phyloP scores from a whole-genome alignment of 1,139 yeast species.

The Yamadazyma oceani region DNA sequence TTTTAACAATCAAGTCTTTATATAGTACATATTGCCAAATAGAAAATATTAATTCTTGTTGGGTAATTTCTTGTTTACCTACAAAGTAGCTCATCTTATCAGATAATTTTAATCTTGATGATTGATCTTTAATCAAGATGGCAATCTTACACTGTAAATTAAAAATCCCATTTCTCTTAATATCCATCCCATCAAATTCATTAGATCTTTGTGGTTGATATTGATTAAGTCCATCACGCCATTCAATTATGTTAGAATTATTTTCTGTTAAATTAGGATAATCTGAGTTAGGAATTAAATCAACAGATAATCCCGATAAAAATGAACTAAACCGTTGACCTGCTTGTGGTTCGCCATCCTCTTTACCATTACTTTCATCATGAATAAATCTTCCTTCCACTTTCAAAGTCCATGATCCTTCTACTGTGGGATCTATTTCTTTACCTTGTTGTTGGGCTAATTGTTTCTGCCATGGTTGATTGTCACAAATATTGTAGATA shows the following conservation, averaged over 20 bases:
- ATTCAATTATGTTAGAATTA: constrained; percentile 40
- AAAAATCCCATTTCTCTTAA: constrained; percentile 72
- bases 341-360: constrained; percentile 15
- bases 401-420: constrained; percentile 79
- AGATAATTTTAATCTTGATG: constrained; percentile 56
- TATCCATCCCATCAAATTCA: constrained; percentile 83
- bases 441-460: constrained; percentile 26
- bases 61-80: constrained; percentile 77
- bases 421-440: constrained; percentile 25
- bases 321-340: constrained; percentile 64
- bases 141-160: constrained; percentile 73
- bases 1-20: constrained; percentile 60
- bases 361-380: constrained; percentile 21
- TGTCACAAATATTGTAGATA: constrained; percentile 76
- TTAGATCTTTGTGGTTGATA: constrained; percentile 26
- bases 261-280: constrained; percentile 37
- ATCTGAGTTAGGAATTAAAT: constrained; percentile 51
- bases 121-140: constrained; percentile 78
- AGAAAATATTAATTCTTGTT: constrained; percentile 81
- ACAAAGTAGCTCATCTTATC: constrained; percentile 63
- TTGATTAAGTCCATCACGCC: constrained; percentile 34
- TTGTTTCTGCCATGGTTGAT: constrained; percentile 88
- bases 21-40: constrained; percentile 87
- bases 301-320: constrained; percentile 81
- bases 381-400: constrained; percentile 78